Evolutionary conservation across 345 rosid species (phyloP).

Genomic region (Laguncularia racemosa): DNA sequence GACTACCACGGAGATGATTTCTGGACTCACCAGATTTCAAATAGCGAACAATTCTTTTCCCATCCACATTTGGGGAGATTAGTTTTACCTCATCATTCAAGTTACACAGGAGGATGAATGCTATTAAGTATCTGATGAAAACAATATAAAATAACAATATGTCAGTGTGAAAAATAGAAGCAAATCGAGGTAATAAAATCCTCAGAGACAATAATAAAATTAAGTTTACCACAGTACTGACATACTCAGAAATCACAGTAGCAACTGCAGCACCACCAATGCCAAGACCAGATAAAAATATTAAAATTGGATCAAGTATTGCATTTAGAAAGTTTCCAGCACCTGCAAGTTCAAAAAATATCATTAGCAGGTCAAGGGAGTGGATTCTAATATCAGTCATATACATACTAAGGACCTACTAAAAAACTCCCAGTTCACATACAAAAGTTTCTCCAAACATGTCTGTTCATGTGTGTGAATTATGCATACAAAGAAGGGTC

Average conservation of each 20-base stretch:
- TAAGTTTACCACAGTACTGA: slow-evolving; percentile 61
- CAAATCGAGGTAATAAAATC: slow-evolving; percentile 4
- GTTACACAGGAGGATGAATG: slow-evolving; percentile 74
- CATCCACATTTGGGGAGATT: slow-evolving; percentile 62
- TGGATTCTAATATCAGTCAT: background rate
- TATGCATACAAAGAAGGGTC: no score
- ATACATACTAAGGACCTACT: no score
- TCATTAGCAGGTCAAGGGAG: background rate
- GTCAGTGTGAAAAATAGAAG: slow-evolving; percentile 6
- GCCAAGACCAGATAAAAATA: slow-evolving; percentile 65
- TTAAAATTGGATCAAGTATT: slow-evolving; percentile 66
- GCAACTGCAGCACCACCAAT: slow-evolving; percentile 83
- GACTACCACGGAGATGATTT: background rate
- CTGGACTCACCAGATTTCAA: slow-evolving; percentile 64
- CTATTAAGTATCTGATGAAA: slow-evolving; percentile 64
- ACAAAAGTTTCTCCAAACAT: no score
- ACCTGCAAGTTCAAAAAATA: slow-evolving; percentile 35
- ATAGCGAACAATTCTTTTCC: slow-evolving; percentile 44
- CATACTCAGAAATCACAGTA: slow-evolving; percentile 97
- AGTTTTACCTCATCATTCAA: slow-evolving; percentile 62
- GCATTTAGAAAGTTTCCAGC: slow-evolving; percentile 77
- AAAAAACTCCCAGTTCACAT: no score
- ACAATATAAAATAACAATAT: background rate
- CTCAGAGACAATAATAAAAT: slow-evolving; percentile 11
- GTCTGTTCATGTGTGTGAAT: no score